These are phyloP conservation scores for Hyaloscypha finlandica DNA, from an alignment of 495 filamentous ascomycete species.

Conservation along the genomic window DNA sequence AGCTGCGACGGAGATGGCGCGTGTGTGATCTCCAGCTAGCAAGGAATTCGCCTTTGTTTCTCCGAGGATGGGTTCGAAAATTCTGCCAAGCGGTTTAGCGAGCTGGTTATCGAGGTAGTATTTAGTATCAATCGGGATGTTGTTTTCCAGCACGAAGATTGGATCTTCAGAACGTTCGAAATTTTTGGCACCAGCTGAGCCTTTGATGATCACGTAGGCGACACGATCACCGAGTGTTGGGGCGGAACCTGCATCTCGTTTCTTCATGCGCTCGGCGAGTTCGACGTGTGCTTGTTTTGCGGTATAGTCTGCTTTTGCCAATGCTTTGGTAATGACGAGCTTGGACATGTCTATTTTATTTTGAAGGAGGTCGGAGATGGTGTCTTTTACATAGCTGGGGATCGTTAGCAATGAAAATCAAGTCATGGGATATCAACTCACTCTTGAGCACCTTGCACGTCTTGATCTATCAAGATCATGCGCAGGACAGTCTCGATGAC, in stretches of 20 bases:
- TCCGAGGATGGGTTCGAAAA: conserved; percentile 96
- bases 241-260: conserved; percentile 92
- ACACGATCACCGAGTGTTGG: conserved; percentile 95
- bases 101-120: conserved; percentile 99
- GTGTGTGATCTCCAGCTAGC: conserved; percentile 87
- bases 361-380: conserved; percentile 91
- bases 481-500: conserved; percentile 96
- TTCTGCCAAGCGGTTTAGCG: conserved; percentile 87
- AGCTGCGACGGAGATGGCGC: conserved; percentile 85
- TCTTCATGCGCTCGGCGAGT: conserved; percentile 91
- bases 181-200: conserved; percentile 81
- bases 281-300: conserved; percentile 95
- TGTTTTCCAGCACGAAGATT: conserved; percentile 95
- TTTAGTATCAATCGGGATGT: conserved; percentile 95
- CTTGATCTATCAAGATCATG: conserved; percentile 92
- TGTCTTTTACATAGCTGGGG: conserved; percentile 89
- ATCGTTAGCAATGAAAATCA: conserved; percentile 1
- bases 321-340: conserved; percentile 96
- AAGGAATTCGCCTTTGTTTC: conserved; percentile 85
- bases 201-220: conserved; percentile 97
- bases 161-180: conserved; percentile 97
- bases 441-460: conserved; percentile 89
- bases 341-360: conserved; percentile 99
- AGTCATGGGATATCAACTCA: conserved; percentile 44
- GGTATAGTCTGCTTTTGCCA: conserved; percentile 80